A percentile compares a stretch with the other conserved stretches of the same genome.
phyloP scores from a whole-genome alignment of 2,329 filamentous ascomycete species.

The Amauroascus verrucosus region DNA sequence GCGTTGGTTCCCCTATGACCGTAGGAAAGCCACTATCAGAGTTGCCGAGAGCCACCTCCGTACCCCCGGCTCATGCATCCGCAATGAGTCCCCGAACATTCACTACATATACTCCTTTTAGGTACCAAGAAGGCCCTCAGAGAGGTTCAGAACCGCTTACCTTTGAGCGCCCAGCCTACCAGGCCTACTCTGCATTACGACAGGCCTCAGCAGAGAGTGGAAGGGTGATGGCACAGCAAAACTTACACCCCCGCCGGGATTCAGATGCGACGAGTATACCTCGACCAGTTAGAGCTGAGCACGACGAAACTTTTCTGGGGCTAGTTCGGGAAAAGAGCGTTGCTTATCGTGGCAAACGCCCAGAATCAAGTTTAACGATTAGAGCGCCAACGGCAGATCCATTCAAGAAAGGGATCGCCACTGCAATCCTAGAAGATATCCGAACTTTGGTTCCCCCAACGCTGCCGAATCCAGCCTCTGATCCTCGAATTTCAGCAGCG shows the following conservation, averaged over 20 bases:
- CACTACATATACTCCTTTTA: slow-evolving; percentile 39
- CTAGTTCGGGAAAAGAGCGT: slow-evolving; percentile 39
- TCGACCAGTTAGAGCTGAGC: slow-evolving; percentile 23
- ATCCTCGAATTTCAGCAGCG: slow-evolving; percentile 26
- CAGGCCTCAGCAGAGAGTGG: slow-evolving; percentile 37
- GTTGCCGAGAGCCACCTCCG: slow-evolving; percentile 15
- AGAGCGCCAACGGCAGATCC: slow-evolving; percentile 24
- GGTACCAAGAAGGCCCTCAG: slow-evolving; percentile 36
- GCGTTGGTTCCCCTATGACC: background rate
- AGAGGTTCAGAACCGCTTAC: slow-evolving; percentile 31
- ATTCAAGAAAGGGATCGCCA: slow-evolving; percentile 25
- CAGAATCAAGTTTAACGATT: slow-evolving; percentile 21
- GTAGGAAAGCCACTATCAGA: background rate
- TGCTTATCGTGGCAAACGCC: slow-evolving; percentile 27
- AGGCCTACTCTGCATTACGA: slow-evolving; percentile 40
- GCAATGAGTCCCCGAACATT: slow-evolving; percentile 12
- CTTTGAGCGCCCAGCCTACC: slow-evolving; percentile 35
- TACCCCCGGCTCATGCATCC: slow-evolving; percentile 17
- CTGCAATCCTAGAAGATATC: slow-evolving; percentile 26
- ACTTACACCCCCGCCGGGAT: background rate
- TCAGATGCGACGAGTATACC: slow-evolving; percentile 1
- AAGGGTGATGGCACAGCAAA: slow-evolving; percentile 32
- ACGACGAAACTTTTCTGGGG: slow-evolving; percentile 40
- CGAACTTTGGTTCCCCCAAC: slow-evolving; percentile 28
- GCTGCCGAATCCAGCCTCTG: slow-evolving; percentile 27